phyloP scores from a whole-genome alignment of 225 moss, liverwort and hornwort genomes.

The Polytrichum formosum region DNA sequence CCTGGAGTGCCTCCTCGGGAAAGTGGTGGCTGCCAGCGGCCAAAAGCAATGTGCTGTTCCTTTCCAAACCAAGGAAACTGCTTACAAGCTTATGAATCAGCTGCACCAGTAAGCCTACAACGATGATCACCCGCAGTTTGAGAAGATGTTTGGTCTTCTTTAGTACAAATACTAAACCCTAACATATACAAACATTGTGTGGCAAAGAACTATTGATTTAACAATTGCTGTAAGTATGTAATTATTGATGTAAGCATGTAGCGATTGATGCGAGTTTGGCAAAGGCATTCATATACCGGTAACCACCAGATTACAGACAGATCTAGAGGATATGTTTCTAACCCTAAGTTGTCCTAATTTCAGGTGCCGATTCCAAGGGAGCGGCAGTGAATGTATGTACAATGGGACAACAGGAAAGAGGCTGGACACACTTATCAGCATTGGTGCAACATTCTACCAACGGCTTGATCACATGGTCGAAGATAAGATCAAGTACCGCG shows the following conservation, averaged over 20 bases:
- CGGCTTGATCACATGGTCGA: slow-evolving; percentile 83
- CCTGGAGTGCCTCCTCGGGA: slow-evolving; percentile 66
- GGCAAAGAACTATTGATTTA: too few relatives aligned
- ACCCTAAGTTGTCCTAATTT: neutral
- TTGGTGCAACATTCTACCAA: slow-evolving; percentile 85
- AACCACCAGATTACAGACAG: too few relatives aligned
- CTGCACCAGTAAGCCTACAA: slow-evolving; percentile 60
- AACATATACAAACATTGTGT: too few relatives aligned
- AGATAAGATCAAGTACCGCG: slow-evolving; percentile 84
- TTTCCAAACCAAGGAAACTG: slow-evolving; percentile 39
- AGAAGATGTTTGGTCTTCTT: too few relatives aligned
- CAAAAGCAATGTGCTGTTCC: slow-evolving; percentile 51
- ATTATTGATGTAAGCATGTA: too few relatives aligned
- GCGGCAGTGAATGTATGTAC: slow-evolving; percentile 67
- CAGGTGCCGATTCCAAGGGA: slow-evolving; percentile 14
- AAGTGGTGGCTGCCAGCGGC: slow-evolving; percentile 59
- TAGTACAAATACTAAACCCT: too few relatives aligned
- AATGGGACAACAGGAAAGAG: slow-evolving; percentile 68
- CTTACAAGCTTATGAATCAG: slow-evolving; percentile 48
- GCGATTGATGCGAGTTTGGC: too few relatives aligned
- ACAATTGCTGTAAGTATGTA: too few relatives aligned
- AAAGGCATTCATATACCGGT: too few relatives aligned
- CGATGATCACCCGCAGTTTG: neutral
- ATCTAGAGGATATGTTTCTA: too few relatives aligned
- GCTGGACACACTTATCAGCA: slow-evolving; percentile 55